phyloP scores from a whole-genome alignment of 2,329 filamentous ascomycete genomes.

The Apiospora sp. region DNA sequence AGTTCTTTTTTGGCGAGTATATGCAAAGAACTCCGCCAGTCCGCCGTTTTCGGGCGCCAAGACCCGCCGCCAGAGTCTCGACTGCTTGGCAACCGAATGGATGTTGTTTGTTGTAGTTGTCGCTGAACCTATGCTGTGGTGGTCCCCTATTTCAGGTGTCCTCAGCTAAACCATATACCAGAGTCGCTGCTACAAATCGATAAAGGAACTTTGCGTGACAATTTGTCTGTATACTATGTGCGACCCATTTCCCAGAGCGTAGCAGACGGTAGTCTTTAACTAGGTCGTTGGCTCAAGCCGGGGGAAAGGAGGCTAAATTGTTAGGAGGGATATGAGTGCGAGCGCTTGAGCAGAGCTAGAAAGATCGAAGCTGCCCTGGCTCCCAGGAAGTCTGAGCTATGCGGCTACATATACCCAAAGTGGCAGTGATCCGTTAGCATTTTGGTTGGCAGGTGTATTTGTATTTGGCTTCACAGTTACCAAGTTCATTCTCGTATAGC shows the following conservation, averaged over 20 bases:
- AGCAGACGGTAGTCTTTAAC: not conserved
- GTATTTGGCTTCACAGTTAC: not conserved
- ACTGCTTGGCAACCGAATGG: not conserved
- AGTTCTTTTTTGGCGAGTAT: too few species aligned
- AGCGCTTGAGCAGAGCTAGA: not conserved
- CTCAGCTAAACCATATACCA: not conserved
- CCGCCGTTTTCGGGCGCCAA: not conserved
- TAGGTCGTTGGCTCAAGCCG: not conserved
- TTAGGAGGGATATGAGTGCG: not conserved
- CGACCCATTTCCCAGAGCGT: not conserved
- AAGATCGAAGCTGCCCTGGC: not conserved
- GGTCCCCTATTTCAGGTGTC: too few species aligned
- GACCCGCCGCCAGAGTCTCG: not conserved
- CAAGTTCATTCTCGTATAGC: too few species aligned
- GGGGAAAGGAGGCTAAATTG: constrained; percentile 12
- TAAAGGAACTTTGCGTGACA: too few species aligned
- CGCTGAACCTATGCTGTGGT: not conserved
- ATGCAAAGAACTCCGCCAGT: not conserved
- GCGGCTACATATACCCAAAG: constrained; percentile 8
- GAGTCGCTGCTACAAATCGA: not conserved
- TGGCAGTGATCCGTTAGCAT: not conserved
- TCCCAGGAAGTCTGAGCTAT: not conserved
- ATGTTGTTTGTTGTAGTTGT: not conserved
- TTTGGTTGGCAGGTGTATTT: not conserved
- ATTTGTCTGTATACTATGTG: not conserved